Conservation (phyloP, 2,329 filamentous ascomycete genomes). For the Karstenula rhodostoma region DNA sequence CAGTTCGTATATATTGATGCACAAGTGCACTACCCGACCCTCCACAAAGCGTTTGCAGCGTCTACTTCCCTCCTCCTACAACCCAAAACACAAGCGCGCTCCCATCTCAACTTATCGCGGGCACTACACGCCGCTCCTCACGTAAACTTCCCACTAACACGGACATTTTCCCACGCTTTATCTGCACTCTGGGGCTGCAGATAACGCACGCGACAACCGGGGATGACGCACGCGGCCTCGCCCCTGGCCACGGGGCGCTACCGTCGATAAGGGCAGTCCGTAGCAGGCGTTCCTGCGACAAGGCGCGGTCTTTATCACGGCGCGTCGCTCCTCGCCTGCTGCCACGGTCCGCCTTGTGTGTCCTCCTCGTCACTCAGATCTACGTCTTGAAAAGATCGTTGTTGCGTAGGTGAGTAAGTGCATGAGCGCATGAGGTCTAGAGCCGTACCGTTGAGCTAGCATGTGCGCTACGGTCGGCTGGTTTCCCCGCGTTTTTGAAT, state of each 20-base stretch:
- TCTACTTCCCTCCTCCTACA: background rate
- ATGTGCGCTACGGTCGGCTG: background rate
- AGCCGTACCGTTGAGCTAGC: background rate
- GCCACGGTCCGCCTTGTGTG: background rate
- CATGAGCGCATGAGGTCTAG: background rate
- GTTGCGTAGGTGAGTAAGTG: background rate
- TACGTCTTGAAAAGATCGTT: background rate
- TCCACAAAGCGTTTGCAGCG: too few species aligned
- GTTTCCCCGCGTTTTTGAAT: background rate
- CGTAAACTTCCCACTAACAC: background rate
- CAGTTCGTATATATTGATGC: background rate
- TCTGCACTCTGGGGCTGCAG: background rate
- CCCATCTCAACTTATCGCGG: background rate
- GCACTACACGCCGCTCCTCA: background rate
- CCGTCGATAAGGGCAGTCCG: constrained; percentile 9
- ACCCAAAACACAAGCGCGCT: background rate
- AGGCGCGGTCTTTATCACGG: constrained; percentile 6
- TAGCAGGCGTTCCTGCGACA: background rate
- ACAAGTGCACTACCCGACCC: too few species aligned
- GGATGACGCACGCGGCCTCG: constrained; percentile 19
- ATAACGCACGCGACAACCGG: constrained; percentile 13
- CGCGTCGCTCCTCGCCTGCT: background rate
- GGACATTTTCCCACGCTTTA: constrained; percentile 4
- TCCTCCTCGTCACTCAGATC: background rate
- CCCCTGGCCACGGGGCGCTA: background rate